Evolutionary conservation across 2,329 filamentous ascomycete genomes (phyloP), one percentile per base, ranked within the genome.

Genomic region (Fusarium sambucinum): DNA sequence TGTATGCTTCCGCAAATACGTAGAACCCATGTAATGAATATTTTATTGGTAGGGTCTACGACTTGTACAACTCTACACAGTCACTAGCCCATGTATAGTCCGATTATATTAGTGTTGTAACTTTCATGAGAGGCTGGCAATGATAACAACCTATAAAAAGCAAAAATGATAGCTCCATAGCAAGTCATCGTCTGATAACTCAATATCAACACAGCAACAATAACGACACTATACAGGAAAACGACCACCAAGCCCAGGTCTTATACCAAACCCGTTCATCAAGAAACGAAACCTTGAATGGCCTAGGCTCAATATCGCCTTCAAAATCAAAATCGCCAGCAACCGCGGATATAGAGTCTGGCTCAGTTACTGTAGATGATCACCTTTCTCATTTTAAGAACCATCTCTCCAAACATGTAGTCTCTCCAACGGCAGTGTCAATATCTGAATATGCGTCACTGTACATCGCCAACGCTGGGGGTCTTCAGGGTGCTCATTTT

Each of bases 401-500:
- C 3, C 68, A 75, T 21, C 76, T 85, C 16, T 52, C 75, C 1
- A 69, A 66, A 5, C 68, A 73, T 25, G 71, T 73, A 10, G 55
- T 69, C 48, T 70, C 72, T 66, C 5, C 77, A 21, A 37, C 81
- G 5, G 76, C 66, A 45, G 73, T 84, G 6, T 59, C 80, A 17
- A 70, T 83, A 21, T 25, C 70, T 2, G 57, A 54, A 5, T 84
- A 82, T 68, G 64, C 71, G 5, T 61, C 71, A 11, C 77, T 84
- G 10, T 85, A 83, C 56, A 64, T 70, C 6, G 50, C 55, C n/a
- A 77, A 77, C 46, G 71, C 69, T 3, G 77, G 75, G 19, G 78
- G 58, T 44, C 40, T 60, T 5, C 42, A 56, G 17, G 83, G 83
- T 19, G 79, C 82, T 11, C 87, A 90, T 75, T 92, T 92, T 73